phyloP scores from a whole-genome alignment of 129 eudicot genomes.

The Saussurea involucrata region DNA sequence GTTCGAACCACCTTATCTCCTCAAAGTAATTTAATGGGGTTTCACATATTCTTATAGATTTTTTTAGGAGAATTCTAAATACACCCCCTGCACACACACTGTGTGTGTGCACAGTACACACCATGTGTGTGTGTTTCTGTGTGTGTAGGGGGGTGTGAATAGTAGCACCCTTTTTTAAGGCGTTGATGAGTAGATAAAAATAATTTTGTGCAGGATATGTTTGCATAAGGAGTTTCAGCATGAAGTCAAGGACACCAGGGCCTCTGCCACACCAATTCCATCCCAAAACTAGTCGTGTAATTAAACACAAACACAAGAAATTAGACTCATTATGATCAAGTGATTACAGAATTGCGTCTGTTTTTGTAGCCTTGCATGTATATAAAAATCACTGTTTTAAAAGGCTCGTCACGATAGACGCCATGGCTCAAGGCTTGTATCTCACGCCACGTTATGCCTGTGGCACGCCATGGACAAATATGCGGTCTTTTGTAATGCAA shows the following conservation, averaged over 20 bases:
- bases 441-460: too few relatives aligned
- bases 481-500: too few relatives aligned
- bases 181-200: neutral
- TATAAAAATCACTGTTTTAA: too few relatives aligned
- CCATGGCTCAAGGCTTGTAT: too few relatives aligned
- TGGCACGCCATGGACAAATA: too few relatives aligned
- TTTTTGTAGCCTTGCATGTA: neutral
- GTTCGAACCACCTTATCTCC: neutral
- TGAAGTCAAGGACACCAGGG: conserved; percentile 21
- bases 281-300: neutral
- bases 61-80: too few relatives aligned
- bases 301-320: neutral
- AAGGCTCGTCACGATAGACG: too few relatives aligned
- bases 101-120: too few relatives aligned
- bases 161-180: too few relatives aligned
- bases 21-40: neutral
- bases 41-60: neutral
- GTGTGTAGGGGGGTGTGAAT: too few relatives aligned
- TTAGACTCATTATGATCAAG: neutral
- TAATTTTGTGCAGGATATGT: conserved; percentile 23
- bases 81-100: too few relatives aligned
- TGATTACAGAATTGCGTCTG: neutral
- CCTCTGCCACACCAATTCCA: conserved; percentile 17
- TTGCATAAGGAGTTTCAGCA: conserved; percentile 30
- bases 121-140: too few relatives aligned